phyloP scores from a whole-genome alignment of 192 early-diverging fungal species.

The Mortierella claussenii region DNA sequence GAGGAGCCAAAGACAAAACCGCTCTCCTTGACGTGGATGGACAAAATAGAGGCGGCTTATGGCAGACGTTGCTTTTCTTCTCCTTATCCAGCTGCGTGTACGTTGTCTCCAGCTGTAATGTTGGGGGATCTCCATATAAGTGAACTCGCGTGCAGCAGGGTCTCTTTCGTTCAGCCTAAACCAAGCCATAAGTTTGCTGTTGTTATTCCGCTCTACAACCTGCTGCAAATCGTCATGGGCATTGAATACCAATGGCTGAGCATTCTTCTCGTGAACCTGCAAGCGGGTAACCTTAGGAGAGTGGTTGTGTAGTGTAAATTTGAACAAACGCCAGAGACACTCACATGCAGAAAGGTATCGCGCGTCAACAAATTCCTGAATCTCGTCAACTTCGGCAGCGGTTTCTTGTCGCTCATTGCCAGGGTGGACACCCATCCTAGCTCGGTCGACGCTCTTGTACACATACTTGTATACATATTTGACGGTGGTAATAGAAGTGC shows the following conservation, averaged over 20 bases:
- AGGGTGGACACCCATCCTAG: background rate
- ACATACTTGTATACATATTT: conserved; percentile 58
- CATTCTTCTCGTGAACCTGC: conserved; percentile 19
- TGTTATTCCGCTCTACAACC: conserved; percentile 14
- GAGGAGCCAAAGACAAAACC: conserved; percentile 15
- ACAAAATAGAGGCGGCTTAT: conserved; percentile 17
- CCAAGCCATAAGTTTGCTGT: conserved; percentile 14
- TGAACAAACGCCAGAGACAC: conserved; percentile 47
- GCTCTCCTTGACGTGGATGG: conserved; percentile 10
- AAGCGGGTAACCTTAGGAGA: conserved; percentile 26
- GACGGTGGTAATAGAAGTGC: conserved; percentile 20
- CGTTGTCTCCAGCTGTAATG: conserved; percentile 12
- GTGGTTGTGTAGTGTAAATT: conserved; percentile 37
- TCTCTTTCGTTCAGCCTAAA: conserved; percentile 14
- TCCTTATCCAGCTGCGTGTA: background rate
- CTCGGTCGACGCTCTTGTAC: conserved; percentile 49
- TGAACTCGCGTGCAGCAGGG: conserved; percentile 3
- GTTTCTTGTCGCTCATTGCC: background rate
- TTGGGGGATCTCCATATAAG: conserved; percentile 9
- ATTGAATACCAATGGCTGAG: conserved; percentile 17
- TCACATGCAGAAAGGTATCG: conserved; percentile 44
- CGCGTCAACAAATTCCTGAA: background rate
- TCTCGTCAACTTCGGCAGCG: conserved; percentile 14
- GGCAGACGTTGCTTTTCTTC: background rate
- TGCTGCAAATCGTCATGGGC: background rate